Conservation (phyloP, 306 rosid genomes). For the Argentina anserina region DNA sequence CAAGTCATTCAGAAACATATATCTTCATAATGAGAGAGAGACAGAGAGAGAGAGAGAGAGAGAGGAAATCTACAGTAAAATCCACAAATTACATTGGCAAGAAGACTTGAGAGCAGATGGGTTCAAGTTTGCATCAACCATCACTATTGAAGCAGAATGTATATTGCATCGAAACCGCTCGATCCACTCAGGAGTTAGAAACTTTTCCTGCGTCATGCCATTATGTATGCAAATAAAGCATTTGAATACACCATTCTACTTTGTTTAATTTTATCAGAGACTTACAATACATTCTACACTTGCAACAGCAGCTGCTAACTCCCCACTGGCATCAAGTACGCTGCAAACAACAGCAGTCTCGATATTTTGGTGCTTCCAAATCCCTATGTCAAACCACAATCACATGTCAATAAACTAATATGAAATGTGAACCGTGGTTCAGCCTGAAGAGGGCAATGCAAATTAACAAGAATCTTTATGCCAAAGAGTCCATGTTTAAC, state of each 20-base stretch:
- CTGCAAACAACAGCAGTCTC: conserved; percentile 79
- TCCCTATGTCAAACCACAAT: conserved; percentile 50
- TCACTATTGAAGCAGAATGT: conserved; percentile 58
- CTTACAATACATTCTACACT: conserved; percentile 83
- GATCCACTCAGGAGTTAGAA: conserved; percentile 80
- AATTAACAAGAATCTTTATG: neutral
- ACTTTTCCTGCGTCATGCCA: conserved; percentile 56
- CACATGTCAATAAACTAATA: neutral
- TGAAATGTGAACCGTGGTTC: neutral
- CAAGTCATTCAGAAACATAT: neutral
- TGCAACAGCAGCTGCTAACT: conserved; percentile 78
- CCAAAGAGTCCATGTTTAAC: neutral
- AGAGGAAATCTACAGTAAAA: neutral
- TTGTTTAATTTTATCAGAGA: conserved; percentile 18
- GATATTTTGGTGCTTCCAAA: conserved; percentile 55
- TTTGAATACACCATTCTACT: conserved; percentile 17
- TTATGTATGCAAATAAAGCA: conserved; percentile 12
- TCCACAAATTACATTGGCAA: conserved; percentile 51
- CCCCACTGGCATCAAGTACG: conserved; percentile 69
- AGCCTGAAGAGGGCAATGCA: neutral
- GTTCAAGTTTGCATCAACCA: conserved; percentile 83
- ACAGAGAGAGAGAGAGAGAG: neutral
- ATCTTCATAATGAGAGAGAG: neutral
- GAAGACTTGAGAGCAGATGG: conserved; percentile 58
- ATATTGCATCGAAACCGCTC: conserved; percentile 45